Evolutionary conservation across 805 yeast genomes (phyloP), one percentile per base, ranked within the genome.

Genomic region (Candida adriatica): DNA sequence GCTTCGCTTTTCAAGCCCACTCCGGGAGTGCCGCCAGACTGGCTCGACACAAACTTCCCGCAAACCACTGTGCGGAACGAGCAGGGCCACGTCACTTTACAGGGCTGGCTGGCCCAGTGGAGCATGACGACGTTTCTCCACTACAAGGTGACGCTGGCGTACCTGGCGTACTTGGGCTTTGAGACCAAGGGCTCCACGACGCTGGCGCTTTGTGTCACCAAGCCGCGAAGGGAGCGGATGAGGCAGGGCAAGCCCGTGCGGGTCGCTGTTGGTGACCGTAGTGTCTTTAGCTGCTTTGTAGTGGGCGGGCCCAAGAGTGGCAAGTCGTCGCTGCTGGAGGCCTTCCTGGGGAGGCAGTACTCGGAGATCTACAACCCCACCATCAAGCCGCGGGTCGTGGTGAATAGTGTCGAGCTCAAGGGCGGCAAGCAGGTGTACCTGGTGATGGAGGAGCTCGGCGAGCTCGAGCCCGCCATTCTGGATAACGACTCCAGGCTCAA

Each of bases 101-200:
- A 94, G 59, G 98, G 99, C 3, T 92, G 99, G 99, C 60, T 92
- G 23, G 98, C 98, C 0, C 97, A 90, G 49, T 92, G 99, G 99
- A 80, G 90, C 46, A 82, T 92, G 83, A 86, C 96, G 1, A 90
- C 97, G 0, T 87, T 75, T 44, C 61, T 92, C 18, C 95, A 88
- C 46, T 75, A 82, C 51, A 75, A 70, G 45, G 79, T 86, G 1
- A 87, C 97, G 0, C 66, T 92, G 30, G 94, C 86, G 30, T 92
- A 90, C 48, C 59, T 92, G 39, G 95, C 94, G 0, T 85, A 84
- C 59, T 67, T 92, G 34, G 99, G 98, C 0, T 90, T 81, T 50
- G 94, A 84, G 39, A 39, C 37, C 28, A 46, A 39, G 19, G 44
- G 37, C 13, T 54, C 51, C 6, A 60, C 67, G 3, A 49, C 53